Evolutionary conservation across 495 filamentous ascomycete genomes (phyloP).

Genomic region (Neurospora sp.): DNA sequence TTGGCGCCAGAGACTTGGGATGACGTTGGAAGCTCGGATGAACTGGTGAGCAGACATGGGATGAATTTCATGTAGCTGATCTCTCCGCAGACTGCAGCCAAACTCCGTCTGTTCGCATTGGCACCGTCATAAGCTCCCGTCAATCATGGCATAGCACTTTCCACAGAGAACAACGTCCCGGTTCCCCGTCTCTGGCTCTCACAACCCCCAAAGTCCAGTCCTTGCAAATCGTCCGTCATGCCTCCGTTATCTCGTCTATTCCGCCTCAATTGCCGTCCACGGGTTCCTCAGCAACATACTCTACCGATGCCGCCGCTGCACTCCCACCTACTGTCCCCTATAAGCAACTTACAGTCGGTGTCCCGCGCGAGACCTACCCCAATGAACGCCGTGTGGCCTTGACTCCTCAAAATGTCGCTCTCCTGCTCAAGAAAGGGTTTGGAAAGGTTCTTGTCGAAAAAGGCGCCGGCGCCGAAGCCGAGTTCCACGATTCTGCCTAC

Average conservation of each 20-base stretch:
- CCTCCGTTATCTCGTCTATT: conserved; percentile 20
- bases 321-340: conserved; percentile 51
- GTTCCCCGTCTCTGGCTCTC: conserved; percentile 10
- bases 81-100: not conserved
- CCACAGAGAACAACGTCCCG: conserved; percentile 4
- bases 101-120: conserved; percentile 3
- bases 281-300: conserved; percentile 14
- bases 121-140: conserved; percentile 14
- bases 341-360: conserved; percentile 54
- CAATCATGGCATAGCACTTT: conserved; percentile 23
- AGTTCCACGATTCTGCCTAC: conserved; percentile 63
- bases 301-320: conserved; percentile 25
- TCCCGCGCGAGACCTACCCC: conserved; percentile 58
- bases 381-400: conserved; percentile 71
- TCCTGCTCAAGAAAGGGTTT: conserved; percentile 73
- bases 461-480: conserved; percentile 62
- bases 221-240: conserved; percentile 24
- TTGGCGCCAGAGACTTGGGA: conserved; percentile 2
- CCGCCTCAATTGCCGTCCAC: conserved; percentile 3
- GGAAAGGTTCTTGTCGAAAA: conserved; percentile 60
- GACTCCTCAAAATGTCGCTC: conserved; percentile 65
- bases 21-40: not conserved
- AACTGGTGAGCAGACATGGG: not conserved
- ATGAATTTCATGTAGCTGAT: not conserved
- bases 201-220: conserved; percentile 7